These are phyloP conservation scores for Nakaseomyces delphensis DNA, from an alignment of 1,139 yeast species.

Conservation along the genomic window DNA sequence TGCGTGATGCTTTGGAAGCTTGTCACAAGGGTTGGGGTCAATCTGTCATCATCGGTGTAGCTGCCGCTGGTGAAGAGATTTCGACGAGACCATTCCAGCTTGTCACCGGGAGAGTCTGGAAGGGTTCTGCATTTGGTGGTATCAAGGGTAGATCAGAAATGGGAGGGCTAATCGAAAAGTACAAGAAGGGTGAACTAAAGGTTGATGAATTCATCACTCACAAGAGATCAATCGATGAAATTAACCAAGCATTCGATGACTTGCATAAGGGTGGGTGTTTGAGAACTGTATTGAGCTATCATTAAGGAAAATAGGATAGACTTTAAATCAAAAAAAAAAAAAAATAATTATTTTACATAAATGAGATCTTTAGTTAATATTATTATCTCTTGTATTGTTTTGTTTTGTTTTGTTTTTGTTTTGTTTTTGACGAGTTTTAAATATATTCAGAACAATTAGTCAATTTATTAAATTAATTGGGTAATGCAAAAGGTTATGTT, in stretches of 20 bases:
- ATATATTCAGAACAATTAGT: too few relatives aligned
- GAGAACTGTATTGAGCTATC: slow-evolving; percentile 61
- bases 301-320: not conserved
- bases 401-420: too few relatives aligned
- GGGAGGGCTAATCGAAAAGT: slow-evolving; percentile 83
- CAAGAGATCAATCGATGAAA: slow-evolving; percentile 65
- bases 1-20: slow-evolving; percentile 93
- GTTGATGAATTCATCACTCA: slow-evolving; percentile 95
- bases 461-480: too few relatives aligned
- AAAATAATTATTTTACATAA: not conserved
- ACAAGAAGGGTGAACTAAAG: slow-evolving; percentile 71
- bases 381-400: too few relatives aligned
- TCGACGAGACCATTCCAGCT: slow-evolving; percentile 97
- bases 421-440: too few relatives aligned
- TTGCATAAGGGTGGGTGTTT: slow-evolving; percentile 92
- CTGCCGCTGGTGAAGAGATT: slow-evolving; percentile 96
- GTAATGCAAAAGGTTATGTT: too few relatives aligned
- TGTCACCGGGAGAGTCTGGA: slow-evolving; percentile 98
- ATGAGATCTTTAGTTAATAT: too few relatives aligned
- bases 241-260: slow-evolving; percentile 86
- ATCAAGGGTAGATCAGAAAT: slow-evolving; percentile 95
- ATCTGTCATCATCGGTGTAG: slow-evolving; percentile 91
- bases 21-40: slow-evolving; percentile 99
- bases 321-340: not conserved
- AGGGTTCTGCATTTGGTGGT: slow-evolving; percentile 97